Evolutionary conservation across 1,139 yeast species (phyloP).

Genomic region (Debaryomycetaceae sp.): DNA sequence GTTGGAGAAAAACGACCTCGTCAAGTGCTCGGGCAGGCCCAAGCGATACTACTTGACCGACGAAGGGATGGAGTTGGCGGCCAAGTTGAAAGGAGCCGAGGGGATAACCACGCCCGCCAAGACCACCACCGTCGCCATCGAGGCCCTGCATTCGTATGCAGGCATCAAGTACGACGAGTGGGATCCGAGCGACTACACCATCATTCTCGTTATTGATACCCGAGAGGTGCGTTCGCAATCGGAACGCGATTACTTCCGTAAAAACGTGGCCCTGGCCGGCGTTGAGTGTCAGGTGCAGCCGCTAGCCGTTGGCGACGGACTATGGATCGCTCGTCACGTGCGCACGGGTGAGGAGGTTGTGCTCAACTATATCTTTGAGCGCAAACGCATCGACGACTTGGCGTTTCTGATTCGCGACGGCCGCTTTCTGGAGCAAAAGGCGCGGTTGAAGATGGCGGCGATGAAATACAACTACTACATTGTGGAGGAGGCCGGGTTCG

Average conservation of each 20-base stretch:
- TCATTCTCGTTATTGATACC: constrained; percentile 69
- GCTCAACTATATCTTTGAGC: constrained; percentile 75
- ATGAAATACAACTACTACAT: constrained; percentile 67
- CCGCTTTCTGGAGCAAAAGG: constrained; percentile 80
- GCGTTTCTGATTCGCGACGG: constrained; percentile 83
- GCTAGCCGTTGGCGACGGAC: constrained; percentile 78
- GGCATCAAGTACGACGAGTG: constrained; percentile 34
- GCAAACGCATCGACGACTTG: constrained; percentile 86
- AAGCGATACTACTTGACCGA: constrained; percentile 62
- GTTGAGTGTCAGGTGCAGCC: constrained; percentile 52
- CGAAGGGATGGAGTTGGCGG: constrained; percentile 66
- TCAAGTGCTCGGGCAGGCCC: constrained; percentile 58
- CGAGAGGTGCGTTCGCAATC: constrained; percentile 65
- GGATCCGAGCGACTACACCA: constrained; percentile 43
- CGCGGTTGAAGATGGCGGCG: constrained; percentile 65
- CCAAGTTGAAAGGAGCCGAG: constrained; percentile 47
- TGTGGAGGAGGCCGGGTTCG: constrained; percentile 68
- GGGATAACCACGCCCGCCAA: constrained; percentile 15
- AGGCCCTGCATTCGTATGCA: constrained; percentile 1
- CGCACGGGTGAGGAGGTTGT: constrained; percentile 59
- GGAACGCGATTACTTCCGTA: constrained; percentile 63
- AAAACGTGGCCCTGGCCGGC: constrained; percentile 44
- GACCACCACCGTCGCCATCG: constrained; percentile 1
- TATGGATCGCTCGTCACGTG: constrained; percentile 80
- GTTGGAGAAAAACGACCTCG: constrained; percentile 58